Evolutionary conservation across 169 alveolate genomes (phyloP).

Genomic region (Plasmodium berghei): DNA sequence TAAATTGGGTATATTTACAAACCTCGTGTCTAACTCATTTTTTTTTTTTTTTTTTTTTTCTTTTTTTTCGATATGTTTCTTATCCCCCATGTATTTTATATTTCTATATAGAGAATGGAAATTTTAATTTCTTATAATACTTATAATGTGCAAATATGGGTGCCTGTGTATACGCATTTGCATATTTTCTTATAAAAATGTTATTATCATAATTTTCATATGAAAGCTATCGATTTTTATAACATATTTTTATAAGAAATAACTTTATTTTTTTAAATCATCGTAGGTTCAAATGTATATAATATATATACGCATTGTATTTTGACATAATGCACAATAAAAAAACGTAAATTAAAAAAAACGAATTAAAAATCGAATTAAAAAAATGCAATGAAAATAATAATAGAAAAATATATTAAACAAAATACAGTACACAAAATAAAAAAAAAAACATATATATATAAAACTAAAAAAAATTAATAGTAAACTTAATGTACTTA

Average conservation of each 20-base stretch:
- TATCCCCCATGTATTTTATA: conserved; percentile 14
- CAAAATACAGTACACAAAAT: not conserved
- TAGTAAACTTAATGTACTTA: too few species aligned
- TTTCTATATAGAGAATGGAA: conserved; percentile 25
- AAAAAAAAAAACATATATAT: not conserved
- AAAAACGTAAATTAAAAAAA: not conserved
- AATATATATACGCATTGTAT: too few species aligned
- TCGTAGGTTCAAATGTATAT: too few species aligned
- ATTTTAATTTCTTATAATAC: not conserved
- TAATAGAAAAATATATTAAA: not conserved
- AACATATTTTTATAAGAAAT: too few species aligned
- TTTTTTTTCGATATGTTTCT: conserved; percentile 1
- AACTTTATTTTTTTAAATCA: too few species aligned
- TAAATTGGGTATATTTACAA: conserved; percentile 18
- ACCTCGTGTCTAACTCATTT: not conserved
- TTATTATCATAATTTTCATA: too few species aligned
- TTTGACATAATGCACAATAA: too few species aligned
- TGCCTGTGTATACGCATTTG: too few species aligned
- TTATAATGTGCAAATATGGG: not conserved
- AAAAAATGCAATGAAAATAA: not conserved
- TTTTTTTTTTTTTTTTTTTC: not conserved
- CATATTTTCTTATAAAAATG: too few species aligned
- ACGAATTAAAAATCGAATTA: not conserved
- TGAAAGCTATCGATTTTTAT: too few species aligned
- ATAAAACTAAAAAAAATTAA: too few species aligned